Conservation (phyloP, 768 basidiomycete genomes). For the Serendipita vermifera region DNA sequence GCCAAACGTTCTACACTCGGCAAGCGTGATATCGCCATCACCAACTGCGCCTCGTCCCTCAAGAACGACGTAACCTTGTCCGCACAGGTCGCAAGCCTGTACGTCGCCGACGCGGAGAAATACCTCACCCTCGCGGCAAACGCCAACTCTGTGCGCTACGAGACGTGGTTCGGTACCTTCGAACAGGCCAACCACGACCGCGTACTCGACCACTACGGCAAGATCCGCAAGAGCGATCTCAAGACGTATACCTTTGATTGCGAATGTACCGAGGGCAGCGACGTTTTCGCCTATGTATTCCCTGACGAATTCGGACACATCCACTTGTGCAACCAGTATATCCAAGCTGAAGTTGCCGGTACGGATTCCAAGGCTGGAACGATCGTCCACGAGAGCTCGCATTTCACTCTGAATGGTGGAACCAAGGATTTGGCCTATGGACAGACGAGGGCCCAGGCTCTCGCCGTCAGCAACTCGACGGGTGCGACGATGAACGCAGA, state of each 20-base stretch:
- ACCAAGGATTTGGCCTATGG: slow-evolving; percentile 7
- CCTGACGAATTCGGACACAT: slow-evolving; percentile 8
- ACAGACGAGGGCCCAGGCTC: background rate
- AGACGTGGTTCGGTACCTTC: slow-evolving; percentile 41
- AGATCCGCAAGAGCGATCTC: slow-evolving; percentile 23
- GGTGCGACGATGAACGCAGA: slow-evolving; percentile 4
- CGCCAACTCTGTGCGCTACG: too few species aligned
- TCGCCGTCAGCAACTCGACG: background rate
- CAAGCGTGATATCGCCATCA: too few species aligned
- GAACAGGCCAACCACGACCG: slow-evolving; percentile 26
- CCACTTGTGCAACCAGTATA: background rate
- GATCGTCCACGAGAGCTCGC: slow-evolving; percentile 14
- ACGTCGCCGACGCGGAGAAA: too few species aligned
- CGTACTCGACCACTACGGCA: slow-evolving; percentile 28
- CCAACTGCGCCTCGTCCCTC: too few species aligned
- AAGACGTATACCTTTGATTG: slow-evolving; percentile 13
- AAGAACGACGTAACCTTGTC: too few species aligned
- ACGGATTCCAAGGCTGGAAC: slow-evolving; percentile 15
- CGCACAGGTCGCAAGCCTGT: too few species aligned
- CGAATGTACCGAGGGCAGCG: slow-evolving; percentile 11
- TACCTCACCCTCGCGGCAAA: too few species aligned
- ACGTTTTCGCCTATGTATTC: slow-evolving; percentile 14
- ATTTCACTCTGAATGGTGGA: slow-evolving; percentile 2
- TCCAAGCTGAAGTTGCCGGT: slow-evolving; percentile 2
- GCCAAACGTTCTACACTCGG: too few species aligned